These are phyloP conservation scores for Gnomoniopsis smithogilvyi DNA, from an alignment of 2,329 filamentous ascomycete species.

Conservation along the genomic window DNA sequence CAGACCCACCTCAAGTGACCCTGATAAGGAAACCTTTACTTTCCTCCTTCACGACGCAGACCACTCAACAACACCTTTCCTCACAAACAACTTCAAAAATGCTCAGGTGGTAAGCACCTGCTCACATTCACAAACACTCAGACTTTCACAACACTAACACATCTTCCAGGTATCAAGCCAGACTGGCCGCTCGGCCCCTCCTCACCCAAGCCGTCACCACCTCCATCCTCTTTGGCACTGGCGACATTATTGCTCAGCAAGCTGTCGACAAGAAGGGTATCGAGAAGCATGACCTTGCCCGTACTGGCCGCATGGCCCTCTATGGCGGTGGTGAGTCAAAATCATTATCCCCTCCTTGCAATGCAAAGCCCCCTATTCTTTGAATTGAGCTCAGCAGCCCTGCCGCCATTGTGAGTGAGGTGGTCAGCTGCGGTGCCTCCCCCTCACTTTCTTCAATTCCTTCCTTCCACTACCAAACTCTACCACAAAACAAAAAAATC, in stretches of 20 bases:
- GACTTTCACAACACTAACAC: neutral
- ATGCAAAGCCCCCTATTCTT: too few relatives aligned
- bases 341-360: too few relatives aligned
- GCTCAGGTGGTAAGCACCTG: conserved; percentile 14
- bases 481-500: too few relatives aligned
- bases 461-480: neutral
- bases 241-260: conserved; percentile 90
- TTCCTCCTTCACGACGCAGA: neutral
- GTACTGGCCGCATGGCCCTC: conserved; percentile 74
- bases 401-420: too few relatives aligned
- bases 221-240: conserved; percentile 86
- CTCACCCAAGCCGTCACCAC: conserved; percentile 91
- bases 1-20: too few relatives aligned
- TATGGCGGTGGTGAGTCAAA: conserved; percentile 75
- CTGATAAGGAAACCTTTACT: too few relatives aligned
- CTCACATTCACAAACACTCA: neutral
- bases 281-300: conserved; percentile 68
- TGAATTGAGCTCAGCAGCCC: too few relatives aligned
- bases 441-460: neutral
- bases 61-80: neutral
- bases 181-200: conserved; percentile 75
- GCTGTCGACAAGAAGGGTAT: conserved; percentile 77
- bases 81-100: conserved; percentile 10
- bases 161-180: conserved; percentile 73
- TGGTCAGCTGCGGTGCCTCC: too few relatives aligned